Evolutionary conservation across 345 rosid genomes (phyloP).

Genomic region (Eucalyptus globulus): DNA sequence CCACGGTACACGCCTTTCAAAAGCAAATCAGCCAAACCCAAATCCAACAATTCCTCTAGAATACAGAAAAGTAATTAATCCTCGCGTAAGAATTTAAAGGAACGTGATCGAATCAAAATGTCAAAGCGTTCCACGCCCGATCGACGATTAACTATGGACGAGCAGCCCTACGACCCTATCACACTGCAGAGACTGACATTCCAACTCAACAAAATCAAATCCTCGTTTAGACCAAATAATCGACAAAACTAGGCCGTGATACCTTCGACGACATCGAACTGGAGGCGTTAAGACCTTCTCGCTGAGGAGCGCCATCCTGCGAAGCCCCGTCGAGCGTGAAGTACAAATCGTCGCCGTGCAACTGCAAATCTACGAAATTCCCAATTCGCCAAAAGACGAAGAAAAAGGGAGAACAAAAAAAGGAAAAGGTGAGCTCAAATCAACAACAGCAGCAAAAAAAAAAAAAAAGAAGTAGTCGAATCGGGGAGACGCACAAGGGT

Average conservation of each 20-base stretch:
- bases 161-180: neutral
- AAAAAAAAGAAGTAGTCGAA: neutral
- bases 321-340: constrained; percentile 45
- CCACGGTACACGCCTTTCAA: neutral
- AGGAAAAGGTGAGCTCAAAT: neutral
- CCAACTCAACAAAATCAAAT: neutral
- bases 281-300: constrained; percentile 25
- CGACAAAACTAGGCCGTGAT: neutral
- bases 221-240: neutral
- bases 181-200: neutral
- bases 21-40: neutral
- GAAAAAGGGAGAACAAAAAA: neutral
- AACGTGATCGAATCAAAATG: neutral
- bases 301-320: constrained; percentile 32
- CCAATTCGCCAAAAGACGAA: neutral
- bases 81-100: neutral
- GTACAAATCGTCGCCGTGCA: constrained; percentile 84
- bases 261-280: constrained; percentile 38
- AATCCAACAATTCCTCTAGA: neutral
- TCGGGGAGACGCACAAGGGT: constrained; percentile 31
- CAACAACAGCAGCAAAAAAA: neutral
- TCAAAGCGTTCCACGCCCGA: neutral
- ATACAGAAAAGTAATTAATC: neutral
- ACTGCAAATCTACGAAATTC: constrained; percentile 45
- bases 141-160: neutral